Evolutionary conservation across 192 early-diverging fungal genomes (phyloP).

Genomic region (Coemansia sp.): DNA sequence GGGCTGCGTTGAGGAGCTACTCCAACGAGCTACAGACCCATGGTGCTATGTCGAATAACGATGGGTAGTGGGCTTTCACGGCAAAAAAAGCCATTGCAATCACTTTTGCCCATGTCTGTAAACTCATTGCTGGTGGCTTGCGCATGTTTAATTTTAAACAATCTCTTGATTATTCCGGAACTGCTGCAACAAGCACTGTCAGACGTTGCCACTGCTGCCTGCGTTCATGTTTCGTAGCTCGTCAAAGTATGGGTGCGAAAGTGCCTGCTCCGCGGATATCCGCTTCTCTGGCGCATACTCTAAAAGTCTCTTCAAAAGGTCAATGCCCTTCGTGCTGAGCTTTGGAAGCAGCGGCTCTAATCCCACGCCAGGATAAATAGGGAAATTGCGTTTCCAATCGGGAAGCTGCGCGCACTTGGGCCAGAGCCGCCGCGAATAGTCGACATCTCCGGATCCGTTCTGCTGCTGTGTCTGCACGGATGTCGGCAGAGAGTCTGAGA

Average conservation of each 20-base stretch:
- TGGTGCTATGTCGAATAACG: too few species aligned
- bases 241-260: constrained; percentile 59
- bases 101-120: too few species aligned
- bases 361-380: constrained; percentile 68
- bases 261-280: constrained; percentile 76
- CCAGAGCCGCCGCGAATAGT: constrained; percentile 61
- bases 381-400: constrained; percentile 84
- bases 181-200: neutral
- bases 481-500: neutral
- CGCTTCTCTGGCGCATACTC: constrained; percentile 80
- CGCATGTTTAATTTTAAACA: too few species aligned
- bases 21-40: too few species aligned
- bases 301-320: constrained; percentile 76
- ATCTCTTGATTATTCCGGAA: neutral
- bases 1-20: too few species aligned
- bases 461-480: constrained; percentile 9
- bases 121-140: too few species aligned
- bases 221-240: constrained; percentile 40
- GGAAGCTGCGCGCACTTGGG: constrained; percentile 84
- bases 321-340: constrained; percentile 81
- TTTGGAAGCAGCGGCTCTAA: constrained; percentile 81
- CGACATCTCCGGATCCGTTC: constrained; percentile 16
- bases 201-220: constrained; percentile 8
- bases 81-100: too few species aligned
- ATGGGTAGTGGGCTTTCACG: too few species aligned